These are phyloP conservation scores for Puccinia triticina DNA, from an alignment of 1,284 basidiomycete genomes.

Conservation along the genomic window DNA sequence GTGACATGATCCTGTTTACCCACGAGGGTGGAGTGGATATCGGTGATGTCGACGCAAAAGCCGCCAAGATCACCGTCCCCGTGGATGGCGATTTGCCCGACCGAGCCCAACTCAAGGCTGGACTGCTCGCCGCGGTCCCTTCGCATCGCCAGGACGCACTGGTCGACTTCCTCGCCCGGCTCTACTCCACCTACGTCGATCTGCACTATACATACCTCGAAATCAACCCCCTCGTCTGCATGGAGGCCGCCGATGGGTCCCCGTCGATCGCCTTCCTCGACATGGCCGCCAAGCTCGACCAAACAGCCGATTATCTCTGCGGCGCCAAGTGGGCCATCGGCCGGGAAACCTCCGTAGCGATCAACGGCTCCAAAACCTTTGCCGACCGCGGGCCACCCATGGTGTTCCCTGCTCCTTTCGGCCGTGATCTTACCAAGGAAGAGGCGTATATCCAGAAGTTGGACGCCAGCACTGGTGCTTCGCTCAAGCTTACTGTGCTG, in stretches of 20 bases:
- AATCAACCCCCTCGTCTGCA: constrained; percentile 96
- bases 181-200: constrained; percentile 97
- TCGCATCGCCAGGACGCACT: constrained; percentile 74
- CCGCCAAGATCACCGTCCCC: constrained; percentile 74
- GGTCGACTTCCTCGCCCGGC: constrained; percentile 88
- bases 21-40: constrained; percentile 99
- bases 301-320: constrained; percentile 96
- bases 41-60: constrained; percentile 97
- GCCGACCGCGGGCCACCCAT: constrained; percentile 96
- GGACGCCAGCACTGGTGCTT: constrained; percentile 94
- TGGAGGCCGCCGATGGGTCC: constrained; percentile 76
- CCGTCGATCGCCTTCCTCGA: constrained; percentile 93
- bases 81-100: constrained; percentile 69
- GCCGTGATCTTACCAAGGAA: constrained; percentile 96
- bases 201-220: constrained; percentile 98
- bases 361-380: constrained; percentile 66
- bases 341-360: constrained; percentile 75
- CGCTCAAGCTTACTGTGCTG: constrained; percentile 94
- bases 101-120: constrained; percentile 73
- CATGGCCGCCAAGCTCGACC: constrained; percentile 99
- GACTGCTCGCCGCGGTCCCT: constrained; percentile 78
- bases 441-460: constrained; percentile 99
- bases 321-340: constrained; percentile 99
- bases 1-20: constrained; percentile 96
- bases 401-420: constrained; percentile 87